A percentile compares a stretch with the other conserved stretches of the same genome.
Evolutionary conservation across 2,329 filamentous ascomycete species (phyloP).

Genomic region (Dactylella cylindrospora): DNA sequence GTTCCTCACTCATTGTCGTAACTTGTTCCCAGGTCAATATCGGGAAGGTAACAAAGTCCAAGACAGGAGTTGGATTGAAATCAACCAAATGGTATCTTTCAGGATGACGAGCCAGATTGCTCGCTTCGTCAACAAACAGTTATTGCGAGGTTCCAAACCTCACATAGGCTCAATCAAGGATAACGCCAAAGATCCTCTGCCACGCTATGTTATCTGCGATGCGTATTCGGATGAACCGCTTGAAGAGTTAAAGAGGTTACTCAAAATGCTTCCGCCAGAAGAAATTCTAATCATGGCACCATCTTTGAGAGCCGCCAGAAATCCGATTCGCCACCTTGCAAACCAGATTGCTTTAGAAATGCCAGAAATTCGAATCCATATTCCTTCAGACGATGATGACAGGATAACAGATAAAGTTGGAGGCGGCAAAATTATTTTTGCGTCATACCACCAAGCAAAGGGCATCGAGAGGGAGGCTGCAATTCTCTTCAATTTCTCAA

Average conservation of each 20-base stretch:
- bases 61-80: slow-evolving; percentile 26
- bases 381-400: slow-evolving; percentile 26
- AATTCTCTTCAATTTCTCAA: slow-evolving; percentile 42
- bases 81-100: slow-evolving; percentile 38
- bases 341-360: slow-evolving; percentile 30
- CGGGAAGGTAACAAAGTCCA: slow-evolving; percentile 17
- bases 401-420: slow-evolving; percentile 13
- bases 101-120: slow-evolving; percentile 37
- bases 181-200: slow-evolving; percentile 24
- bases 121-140: slow-evolving; percentile 35
- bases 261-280: slow-evolving; percentile 22
- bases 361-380: slow-evolving; percentile 33
- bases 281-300: slow-evolving; percentile 42
- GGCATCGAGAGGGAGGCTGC: slow-evolving; percentile 45
- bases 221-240: slow-evolving; percentile 21
- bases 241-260: slow-evolving; percentile 17
- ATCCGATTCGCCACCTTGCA: slow-evolving; percentile 27
- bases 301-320: slow-evolving; percentile 20
- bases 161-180: slow-evolving; percentile 23
- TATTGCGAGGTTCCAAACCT: slow-evolving; percentile 20
- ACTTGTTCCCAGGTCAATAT: slow-evolving; percentile 22
- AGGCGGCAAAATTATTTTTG: slow-evolving; percentile 37
- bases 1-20: slow-evolving; percentile 42
- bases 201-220: slow-evolving; percentile 43
- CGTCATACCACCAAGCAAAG: slow-evolving; percentile 46